Base-by-base conservation (phyloP, 768 basidiomycete genomes). In the Suillus sp. region DNA sequence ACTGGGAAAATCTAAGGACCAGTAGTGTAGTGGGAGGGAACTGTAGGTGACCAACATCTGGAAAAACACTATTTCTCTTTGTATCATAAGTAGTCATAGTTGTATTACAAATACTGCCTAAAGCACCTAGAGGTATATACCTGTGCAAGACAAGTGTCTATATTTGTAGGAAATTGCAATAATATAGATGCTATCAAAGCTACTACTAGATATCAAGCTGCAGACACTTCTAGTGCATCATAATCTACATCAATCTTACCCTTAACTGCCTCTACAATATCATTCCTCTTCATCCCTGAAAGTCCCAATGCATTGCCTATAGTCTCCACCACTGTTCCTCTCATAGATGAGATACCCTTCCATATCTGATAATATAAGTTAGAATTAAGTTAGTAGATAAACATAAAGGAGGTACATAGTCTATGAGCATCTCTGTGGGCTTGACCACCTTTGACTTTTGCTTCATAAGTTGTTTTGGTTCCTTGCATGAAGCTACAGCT, bases 11-110 rank as follows among this genome's bases (percentile, higher is more conserved):
- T 30, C 30, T 30, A 30, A 30, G 30, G 30, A 30, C 30, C 30
- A 30, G 30, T 30, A 30, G 30, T 30, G 30, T 30, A 30, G 30
- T 30, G 30, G 30, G 30, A n/a, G 30, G 30, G 30, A 30, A 30
- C 30, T 30, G 30, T 30, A 30, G 30, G 30, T 30, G 30, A 30
- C 4, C 30, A 37, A 43, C 45, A 47, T 47, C 45, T 4, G 45
- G 45, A 47, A 47, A 47, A 47, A 47, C 45, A 22, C 45, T 50
- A 50, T 50, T 50, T 27, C 25, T 50, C 14, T 50, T 50, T 50
- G 48, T 50, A 50, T 25, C 1, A 14, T 50, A 27, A 50, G 7
- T 25, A 50, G 48, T 50, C 11, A 25, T 50, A 50, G 45, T 50
- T 50, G 48, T 50, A 50, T 50, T 27, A 50, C 48, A 50, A 16